Evolutionary conservation across 2,329 filamentous ascomycete species (phyloP), one percentile per base, ranked within the genome.

Genomic region (Talaromyces sp.): DNA sequence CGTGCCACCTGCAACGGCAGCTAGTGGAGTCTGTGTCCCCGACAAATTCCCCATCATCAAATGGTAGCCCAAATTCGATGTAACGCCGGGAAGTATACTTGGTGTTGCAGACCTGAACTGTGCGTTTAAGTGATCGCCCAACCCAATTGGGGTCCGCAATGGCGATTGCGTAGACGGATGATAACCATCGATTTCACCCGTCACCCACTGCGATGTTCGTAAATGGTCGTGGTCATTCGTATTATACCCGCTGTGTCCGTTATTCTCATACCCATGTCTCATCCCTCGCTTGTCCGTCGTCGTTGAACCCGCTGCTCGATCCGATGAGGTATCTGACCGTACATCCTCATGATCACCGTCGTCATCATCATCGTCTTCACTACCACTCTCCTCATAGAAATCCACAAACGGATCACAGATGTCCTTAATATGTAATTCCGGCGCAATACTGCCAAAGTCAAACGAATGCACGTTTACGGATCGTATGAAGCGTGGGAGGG

Each of bases 391-490:
- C 43, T 97, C 95, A 81, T 99, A 99, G 75, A 99, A 99, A 73
- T 99, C 95, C 0, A 93, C 89, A 66, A 98, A 85, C 1, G 95
- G 95, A 75, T 99, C 93, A 71, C 94, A 96, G 67, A 99, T 93
- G 77, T 98, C 95, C 79, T 97, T 98, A 73, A 99, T 89, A 74
- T 96, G 92, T 49, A 99, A 86, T 70, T 91, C 86, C 1, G 95
- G 95, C 45, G 91, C 84, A 59, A 94, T 88, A 33, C 84, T 87
- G 57, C 95, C 95, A 76, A 99, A 97, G 69, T 94, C 89, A 79
- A 99, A 99, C 67, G 91, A 89, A 76, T 97, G 93, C 47, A 97
- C 93, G 63, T 92, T 90, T 71, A 99, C 95, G 31, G 93, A 95
- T 74, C 95, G 93, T 79, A 99, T 97, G 84, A 99, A 97, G 73